Evolutionary conservation across 2,329 filamentous ascomycete species (phyloP), one percentile per base, ranked within the genome.

Genomic region (Pseudocercospora fijiensis): DNA sequence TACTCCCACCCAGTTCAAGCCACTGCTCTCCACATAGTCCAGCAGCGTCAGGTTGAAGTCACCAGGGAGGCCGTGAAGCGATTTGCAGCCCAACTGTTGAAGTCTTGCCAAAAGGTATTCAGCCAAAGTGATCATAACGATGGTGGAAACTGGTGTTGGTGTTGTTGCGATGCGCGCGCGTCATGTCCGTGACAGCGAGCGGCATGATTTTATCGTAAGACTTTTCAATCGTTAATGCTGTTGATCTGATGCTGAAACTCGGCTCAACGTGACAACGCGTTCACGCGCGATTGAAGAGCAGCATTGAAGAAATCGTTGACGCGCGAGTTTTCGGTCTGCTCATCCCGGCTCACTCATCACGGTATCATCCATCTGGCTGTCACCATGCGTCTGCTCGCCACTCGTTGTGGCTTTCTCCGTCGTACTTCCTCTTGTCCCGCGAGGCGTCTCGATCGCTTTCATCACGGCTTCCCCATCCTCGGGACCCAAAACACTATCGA

Each of bases 401-500:
- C 47, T 59, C 11, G 62, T 58, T 1, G 55, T 58, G 6, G 55
- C 59, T 37, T 59, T 65, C 56, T 67, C 63, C 6, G 64, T 62
- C n/a, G 63, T 49, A n/a, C 60, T 62, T 16, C 62, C 64, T 60
- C 53, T 65, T 4, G 65, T 67, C 28, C 63, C 65, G 33, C 73
- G 67, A 37, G 76, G 74, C 26, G 75, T 78, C 62, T 76, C 73
- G 58, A 83, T 81, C 3, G 81, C 81, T 57, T 73, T 71, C 11
- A 79, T 71, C 53, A 89, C 78, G 10, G 84, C 85, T 73, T 90
- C 87, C 0, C 87, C 88, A 74, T 90, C 88, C 69, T 96, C 90
- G 0, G 92, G 89, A 59, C 90, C 95, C 22, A 96, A 86, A 2
- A 87, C 86, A 65, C 91, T 82, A 74, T 96, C 92, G 43, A 98